A percentile compares a stretch with the other conserved stretches of the same genome.
Conservation (phyloP, 345 rosid species). For the Gossypium turneri region DNA sequence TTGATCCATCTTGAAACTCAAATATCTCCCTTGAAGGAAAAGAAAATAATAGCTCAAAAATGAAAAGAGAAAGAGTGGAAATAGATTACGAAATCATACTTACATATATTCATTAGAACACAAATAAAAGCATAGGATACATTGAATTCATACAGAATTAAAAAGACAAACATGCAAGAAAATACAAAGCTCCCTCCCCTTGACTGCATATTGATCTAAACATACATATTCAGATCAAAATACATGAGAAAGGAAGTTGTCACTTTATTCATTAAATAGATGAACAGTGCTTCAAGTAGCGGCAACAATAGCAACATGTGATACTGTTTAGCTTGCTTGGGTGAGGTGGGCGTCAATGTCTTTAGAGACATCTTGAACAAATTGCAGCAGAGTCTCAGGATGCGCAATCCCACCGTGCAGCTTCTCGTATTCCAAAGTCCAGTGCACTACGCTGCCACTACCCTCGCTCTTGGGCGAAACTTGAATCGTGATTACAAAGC, state of each 20-base stretch:
- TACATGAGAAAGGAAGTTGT: neutral
- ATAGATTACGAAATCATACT: neutral
- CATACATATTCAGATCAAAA: neutral
- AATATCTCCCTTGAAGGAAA: neutral
- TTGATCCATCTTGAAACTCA: neutral
- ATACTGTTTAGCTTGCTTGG: neutral
- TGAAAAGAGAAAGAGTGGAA: neutral
- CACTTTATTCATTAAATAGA: neutral
- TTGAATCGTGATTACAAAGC: slow-evolving; percentile 1
- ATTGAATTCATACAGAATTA: neutral
- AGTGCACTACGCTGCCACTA: slow-evolving; percentile 19
- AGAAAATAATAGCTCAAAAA: neutral
- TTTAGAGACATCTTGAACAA: neutral
- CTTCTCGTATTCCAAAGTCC: slow-evolving; percentile 33
- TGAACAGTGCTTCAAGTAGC: neutral
- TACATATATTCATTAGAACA: neutral
- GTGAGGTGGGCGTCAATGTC: slow-evolving; percentile 25
- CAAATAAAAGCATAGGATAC: neutral
- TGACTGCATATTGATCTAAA: neutral
- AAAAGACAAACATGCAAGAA: neutral
- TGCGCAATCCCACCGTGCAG: slow-evolving; percentile 6
- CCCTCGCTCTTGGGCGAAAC: slow-evolving; percentile 24
- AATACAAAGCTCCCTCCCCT: neutral
- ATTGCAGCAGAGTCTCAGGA: neutral
- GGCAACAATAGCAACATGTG: neutral